phyloP scores from a whole-genome alignment of 2,329 filamentous ascomycete genomes.

The Teratosphaeria gauchensis region DNA sequence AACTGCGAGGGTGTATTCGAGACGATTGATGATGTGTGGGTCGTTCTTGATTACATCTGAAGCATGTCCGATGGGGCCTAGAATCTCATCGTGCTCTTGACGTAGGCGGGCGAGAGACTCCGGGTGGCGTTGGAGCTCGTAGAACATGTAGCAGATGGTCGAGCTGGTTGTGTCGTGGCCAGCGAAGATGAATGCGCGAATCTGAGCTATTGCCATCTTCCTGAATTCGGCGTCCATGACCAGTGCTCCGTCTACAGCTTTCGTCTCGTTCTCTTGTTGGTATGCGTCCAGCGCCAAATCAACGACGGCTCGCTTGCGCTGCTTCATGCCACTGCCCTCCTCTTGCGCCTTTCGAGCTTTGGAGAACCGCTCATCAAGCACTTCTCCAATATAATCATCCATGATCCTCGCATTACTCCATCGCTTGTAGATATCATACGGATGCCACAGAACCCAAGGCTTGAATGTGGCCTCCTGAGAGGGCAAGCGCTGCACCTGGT shows the following conservation, averaged over 20 bases:
- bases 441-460: conserved; percentile 11
- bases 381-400: conserved; percentile 22
- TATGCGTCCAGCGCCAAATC: conserved; percentile 28
- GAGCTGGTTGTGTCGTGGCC: conserved; percentile 34
- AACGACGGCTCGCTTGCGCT: conserved; percentile 21
- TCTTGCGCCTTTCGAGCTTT: conserved; percentile 7
- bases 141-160: conserved; percentile 28
- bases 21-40: conserved; percentile 39
- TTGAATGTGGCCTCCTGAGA: conserved; percentile 8
- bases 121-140: conserved; percentile 29
- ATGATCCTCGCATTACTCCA: conserved; percentile 22
- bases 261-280: conserved; percentile 21
- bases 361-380: conserved; percentile 29
- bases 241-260: conserved; percentile 17
- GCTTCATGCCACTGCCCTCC: neutral
- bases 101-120: conserved; percentile 27
- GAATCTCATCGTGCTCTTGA: conserved; percentile 42
- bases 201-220: conserved; percentile 24
- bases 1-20: conserved; percentile 43
- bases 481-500: conserved; percentile 17
- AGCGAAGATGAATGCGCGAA: conserved; percentile 33
- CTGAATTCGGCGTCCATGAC: conserved; percentile 28
- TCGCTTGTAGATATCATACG: conserved; percentile 10
- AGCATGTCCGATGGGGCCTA: conserved; percentile 29
- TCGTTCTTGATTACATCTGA: conserved; percentile 32